Evolutionary conservation across 1,139 yeast genomes (phyloP), one percentile per base, ranked within the genome.

Genomic region (Hyphopichia pseudoburtonii): DNA sequence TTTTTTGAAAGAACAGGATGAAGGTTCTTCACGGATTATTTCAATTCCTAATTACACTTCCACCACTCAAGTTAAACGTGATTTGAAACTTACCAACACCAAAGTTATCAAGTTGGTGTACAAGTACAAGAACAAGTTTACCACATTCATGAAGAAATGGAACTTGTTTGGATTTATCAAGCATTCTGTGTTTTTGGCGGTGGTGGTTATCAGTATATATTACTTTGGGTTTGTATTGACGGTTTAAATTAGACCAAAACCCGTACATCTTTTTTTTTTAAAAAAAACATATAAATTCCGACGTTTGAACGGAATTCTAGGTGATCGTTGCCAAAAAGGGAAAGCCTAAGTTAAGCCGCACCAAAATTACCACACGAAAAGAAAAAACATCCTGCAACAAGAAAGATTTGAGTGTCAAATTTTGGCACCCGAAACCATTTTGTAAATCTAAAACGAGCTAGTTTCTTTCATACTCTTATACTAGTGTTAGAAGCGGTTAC

Each of bases 1-100:
- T 21, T 57, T 60, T 37, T 41, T 60, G 8, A 45, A 46, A 35
- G 52, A 51, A 14, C 62, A 58, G 36, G 62, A 60, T 21, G 49
- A 47, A 19, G 45, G 37, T 9, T 32, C 41, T 14, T 15, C 40
- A 9, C 19, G 36, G 9, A 28, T 21, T 10, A 37, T 27, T 36
- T 46, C 22, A 16, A 34, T 45, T 7, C 56, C 55, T 9, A 45
- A 46, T 12, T 52, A 46, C 32, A 45, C 51, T 5, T 38, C 29
- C 26, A 40, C 45, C 10, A 19, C 36, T 6, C 16, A 30, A 14
- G 28, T 16, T 11, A 17, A 28, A 5, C 25, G 25, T 8, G 4
- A 14, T 18, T 12, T 34, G 17, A 16, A 16, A 28, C 11, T 26
- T 25, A 6, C 14, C 34, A 12, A 32, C 16, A 34, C 19, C 19